These are phyloP conservation scores for Trypanosoma lewisi DNA, from an alignment of 208 protist species.

Conservation along the genomic window DNA sequence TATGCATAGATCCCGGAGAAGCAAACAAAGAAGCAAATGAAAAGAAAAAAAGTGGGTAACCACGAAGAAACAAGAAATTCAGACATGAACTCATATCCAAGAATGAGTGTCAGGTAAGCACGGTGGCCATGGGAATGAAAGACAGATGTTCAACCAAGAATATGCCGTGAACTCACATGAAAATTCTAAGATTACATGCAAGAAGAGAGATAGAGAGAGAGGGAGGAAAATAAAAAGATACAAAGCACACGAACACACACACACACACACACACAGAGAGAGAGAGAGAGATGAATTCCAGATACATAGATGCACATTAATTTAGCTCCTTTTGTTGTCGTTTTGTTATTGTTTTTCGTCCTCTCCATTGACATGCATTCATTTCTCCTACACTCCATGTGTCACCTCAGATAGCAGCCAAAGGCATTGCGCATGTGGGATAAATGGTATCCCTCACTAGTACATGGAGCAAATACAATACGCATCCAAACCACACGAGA, in stretches of 20 bases:
- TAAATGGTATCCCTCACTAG: no score
- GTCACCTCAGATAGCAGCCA: no score
- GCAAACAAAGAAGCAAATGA: neutral
- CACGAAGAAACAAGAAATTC: neutral
- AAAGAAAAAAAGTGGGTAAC: no score
- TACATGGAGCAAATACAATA: no score
- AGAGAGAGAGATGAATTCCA: neutral
- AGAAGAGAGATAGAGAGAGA: conserved; percentile 1
- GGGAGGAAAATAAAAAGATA: neutral
- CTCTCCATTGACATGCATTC: neutral
- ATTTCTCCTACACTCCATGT: no score
- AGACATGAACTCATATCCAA: neutral
- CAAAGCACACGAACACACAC: neutral
- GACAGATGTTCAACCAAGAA: no score
- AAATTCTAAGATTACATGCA: neutral
- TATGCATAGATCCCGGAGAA: neutral
- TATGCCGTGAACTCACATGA: no score
- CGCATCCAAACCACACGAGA: no score
- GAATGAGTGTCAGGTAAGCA: neutral
- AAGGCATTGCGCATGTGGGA: no score
- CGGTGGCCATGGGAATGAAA: no score
- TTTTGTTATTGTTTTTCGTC: neutral
- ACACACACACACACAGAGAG: neutral
- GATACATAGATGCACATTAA: neutral
- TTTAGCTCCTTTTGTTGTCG: no score